These are phyloP conservation scores for Apostasia shenzhenica DNA, from an alignment of 106 monocot genomes.

Conservation along the genomic window DNA sequence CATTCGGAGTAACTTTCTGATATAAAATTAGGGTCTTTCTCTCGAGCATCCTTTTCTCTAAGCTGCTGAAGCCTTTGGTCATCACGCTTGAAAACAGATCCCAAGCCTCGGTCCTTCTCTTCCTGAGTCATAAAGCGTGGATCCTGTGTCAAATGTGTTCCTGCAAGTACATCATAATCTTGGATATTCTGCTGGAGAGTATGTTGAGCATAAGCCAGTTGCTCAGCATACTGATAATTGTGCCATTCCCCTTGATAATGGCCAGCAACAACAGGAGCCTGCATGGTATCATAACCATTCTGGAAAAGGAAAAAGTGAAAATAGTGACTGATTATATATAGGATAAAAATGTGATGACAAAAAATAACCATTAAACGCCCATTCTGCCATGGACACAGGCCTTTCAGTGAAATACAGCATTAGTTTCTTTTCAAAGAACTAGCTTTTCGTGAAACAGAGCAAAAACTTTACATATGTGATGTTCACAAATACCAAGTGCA, in stretches of 20 bases:
- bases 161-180: slow-evolving; percentile 56
- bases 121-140: slow-evolving; percentile 90
- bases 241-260: slow-evolving; percentile 87
- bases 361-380: no score
- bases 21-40: slow-evolving; percentile 94
- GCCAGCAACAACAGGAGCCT: slow-evolving; percentile 64
- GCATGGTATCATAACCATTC: slow-evolving; percentile 81
- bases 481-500: no score
- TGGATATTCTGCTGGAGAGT: slow-evolving; percentile 62
- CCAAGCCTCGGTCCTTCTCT: slow-evolving; percentile 88
- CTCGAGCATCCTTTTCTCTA: slow-evolving; percentile 92
- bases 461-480: no score
- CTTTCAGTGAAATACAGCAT: no score
- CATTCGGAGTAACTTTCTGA: slow-evolving; percentile 99
- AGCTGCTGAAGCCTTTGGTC: slow-evolving; percentile 88
- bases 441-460: no score
- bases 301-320: slow-evolving; percentile 20
- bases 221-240: slow-evolving; percentile 71
- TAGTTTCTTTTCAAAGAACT: no score
- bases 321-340: neutral
- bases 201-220: slow-evolving; percentile 67
- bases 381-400: no score
- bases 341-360: no score
- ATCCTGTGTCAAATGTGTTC: slow-evolving; percentile 38
- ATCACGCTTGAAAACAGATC: slow-evolving; percentile 97